Percentiles rank a stretch among this genome's conserved stretches.
These are phyloP conservation scores for Vicia villosa DNA, from an alignment of 306 rosid species.

Conservation along the genomic window DNA sequence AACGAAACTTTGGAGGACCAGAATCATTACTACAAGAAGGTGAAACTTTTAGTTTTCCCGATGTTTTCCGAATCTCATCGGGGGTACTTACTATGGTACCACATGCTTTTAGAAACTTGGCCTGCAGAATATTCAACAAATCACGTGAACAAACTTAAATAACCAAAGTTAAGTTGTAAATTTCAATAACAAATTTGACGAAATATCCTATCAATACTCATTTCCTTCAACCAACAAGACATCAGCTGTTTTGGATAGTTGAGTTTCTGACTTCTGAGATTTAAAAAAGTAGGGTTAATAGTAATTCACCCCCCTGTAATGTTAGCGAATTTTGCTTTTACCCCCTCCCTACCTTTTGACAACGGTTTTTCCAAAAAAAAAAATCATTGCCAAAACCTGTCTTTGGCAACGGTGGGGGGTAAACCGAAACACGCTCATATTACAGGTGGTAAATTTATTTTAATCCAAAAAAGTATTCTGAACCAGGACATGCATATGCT, in stretches of 20 bases:
- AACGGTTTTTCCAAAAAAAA: no score
- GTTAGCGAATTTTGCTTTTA: no score
- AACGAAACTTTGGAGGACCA: slow-evolving; percentile 47
- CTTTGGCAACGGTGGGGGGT: no score
- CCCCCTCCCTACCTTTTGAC: no score
- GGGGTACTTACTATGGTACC: slow-evolving; percentile 73
- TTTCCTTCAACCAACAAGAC: slow-evolving; percentile 20
- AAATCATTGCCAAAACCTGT: background rate
- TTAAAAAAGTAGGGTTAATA: no score
- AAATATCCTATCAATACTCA: slow-evolving; percentile 1
- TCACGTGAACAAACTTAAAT: background rate
- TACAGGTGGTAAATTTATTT: no score
- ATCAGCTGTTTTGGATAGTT: background rate
- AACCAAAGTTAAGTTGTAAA: slow-evolving; percentile 3
- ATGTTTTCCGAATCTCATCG: slow-evolving; percentile 60
- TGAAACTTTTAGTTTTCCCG: slow-evolving; percentile 49
- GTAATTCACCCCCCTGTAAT: no score
- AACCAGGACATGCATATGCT: slow-evolving; percentile 6
- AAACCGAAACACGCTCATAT: no score
- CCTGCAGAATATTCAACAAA: slow-evolving; percentile 56
- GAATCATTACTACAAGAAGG: slow-evolving; percentile 49
- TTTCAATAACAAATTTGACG: slow-evolving; percentile 13
- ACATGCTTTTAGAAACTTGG: slow-evolving; percentile 76
- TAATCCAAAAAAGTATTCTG: no score
- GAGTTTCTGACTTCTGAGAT: background rate